Evolutionary conservation across 2,329 filamentous ascomycete genomes (phyloP).

Genomic region (Davidsoniella virescens): DNA sequence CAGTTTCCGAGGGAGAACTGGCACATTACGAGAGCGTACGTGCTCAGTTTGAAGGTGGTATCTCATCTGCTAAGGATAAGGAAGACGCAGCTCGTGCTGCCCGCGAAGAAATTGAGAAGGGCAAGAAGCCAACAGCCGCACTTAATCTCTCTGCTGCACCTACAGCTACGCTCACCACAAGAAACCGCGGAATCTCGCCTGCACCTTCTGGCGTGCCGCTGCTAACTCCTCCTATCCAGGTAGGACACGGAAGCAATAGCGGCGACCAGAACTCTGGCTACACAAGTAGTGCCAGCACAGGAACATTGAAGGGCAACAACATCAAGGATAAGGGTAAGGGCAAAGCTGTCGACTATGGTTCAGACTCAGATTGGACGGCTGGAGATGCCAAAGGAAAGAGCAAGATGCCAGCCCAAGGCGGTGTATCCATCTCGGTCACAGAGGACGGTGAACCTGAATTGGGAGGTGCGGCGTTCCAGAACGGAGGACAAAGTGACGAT

Average conservation of each 20-base stretch:
- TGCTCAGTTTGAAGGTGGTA: constrained; percentile 57
- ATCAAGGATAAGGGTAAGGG: constrained; percentile 15
- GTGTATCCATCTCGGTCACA: not conserved
- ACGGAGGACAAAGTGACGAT: constrained; percentile 39
- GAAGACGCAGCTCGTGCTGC: constrained; percentile 25
- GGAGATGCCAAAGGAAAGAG: constrained; percentile 36
- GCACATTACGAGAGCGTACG: constrained; percentile 80
- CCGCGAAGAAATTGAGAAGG: constrained; percentile 1
- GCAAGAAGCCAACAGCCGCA: no score
- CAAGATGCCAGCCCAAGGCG: constrained; percentile 20
- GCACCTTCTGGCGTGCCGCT: constrained; percentile 15
- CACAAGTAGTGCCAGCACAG: constrained; percentile 9
- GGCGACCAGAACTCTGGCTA: constrained; percentile 4
- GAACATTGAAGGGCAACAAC: constrained; percentile 9
- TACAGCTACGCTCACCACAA: no score
- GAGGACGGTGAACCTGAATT: not conserved
- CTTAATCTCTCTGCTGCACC: no score
- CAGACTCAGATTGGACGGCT: constrained; percentile 20
- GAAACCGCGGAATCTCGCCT: constrained; percentile 14
- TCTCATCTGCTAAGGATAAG: constrained; percentile 21
- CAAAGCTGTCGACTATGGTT: not conserved
- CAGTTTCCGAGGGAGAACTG: constrained; percentile 81
- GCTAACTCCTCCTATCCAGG: not conserved
- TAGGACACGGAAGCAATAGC: not conserved
- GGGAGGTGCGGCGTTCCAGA: constrained; percentile 29